A percentile compares a stretch with the other conserved stretches of the same genome.
Evolutionary conservation across 2,329 filamentous ascomycete genomes (phyloP).

Genomic region (Diaporthe eres): DNA sequence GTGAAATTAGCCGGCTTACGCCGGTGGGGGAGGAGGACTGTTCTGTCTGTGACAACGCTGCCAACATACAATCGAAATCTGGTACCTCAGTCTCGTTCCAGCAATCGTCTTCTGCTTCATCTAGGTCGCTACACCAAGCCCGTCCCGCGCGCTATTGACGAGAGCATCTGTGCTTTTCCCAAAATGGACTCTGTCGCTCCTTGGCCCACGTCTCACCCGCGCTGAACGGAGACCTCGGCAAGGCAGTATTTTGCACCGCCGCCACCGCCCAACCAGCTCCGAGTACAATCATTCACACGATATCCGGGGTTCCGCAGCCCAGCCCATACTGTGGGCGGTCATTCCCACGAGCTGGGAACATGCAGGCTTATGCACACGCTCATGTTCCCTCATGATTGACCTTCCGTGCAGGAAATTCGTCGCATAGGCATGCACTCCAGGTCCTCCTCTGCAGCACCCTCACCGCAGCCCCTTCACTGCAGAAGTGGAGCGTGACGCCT

Average conservation of each 20-base stretch:
- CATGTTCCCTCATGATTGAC: conserved; percentile 1
- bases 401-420: conserved; percentile 16
- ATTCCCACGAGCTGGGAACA: conserved; percentile 8
- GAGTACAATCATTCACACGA: conserved; percentile 26
- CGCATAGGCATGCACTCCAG: conserved; percentile 28
- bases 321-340: not conserved
- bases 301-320: conserved; percentile 31
- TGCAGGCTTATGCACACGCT: conserved; percentile 31
- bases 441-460: conserved; percentile 1
- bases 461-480: conserved; percentile 9
- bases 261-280: conserved; percentile 7
- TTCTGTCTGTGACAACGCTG: not conserved
- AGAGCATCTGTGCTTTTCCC: conserved; percentile 11
- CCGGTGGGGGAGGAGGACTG: not conserved
- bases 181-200: conserved; percentile 16
- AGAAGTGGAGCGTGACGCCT: not conserved
- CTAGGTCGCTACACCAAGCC: conserved; percentile 6
- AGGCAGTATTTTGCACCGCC: conserved; percentile 7
- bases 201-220: conserved; percentile 24
- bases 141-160: conserved; percentile 13
- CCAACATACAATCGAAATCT: not conserved
- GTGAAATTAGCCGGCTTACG: conserved; percentile 6
- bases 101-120: not conserved
- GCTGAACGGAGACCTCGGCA: conserved; percentile 24
- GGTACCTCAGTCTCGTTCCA: conserved; percentile 4